Evolutionary conservation across 2,329 filamentous ascomycete genomes (phyloP).

Genomic region (Fusarium metavorans): DNA sequence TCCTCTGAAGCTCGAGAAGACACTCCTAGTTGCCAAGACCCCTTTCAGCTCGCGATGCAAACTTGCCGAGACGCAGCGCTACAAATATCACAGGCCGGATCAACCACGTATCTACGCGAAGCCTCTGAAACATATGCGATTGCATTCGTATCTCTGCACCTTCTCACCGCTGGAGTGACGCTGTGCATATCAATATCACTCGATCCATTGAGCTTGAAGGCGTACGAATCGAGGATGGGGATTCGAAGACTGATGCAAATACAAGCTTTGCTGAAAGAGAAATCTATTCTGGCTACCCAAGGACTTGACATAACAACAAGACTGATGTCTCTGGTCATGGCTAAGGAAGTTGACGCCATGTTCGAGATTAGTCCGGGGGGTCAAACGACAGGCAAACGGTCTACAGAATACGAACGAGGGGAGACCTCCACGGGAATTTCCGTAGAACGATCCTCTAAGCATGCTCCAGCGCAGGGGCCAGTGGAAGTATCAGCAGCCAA

Average conservation of each 20-base stretch:
- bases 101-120: constrained; percentile 16
- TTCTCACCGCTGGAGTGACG: constrained; percentile 42
- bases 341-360: constrained; percentile 36
- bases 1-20: not conserved
- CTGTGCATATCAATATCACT: constrained; percentile 39
- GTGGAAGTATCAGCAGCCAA: not conserved
- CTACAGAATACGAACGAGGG: not conserved
- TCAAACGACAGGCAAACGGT: not conserved
- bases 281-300: constrained; percentile 39
- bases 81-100: constrained; percentile 34
- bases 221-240: constrained; percentile 36
- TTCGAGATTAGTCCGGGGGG: constrained; percentile 19
- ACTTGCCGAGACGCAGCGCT: constrained; percentile 40
- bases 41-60: constrained; percentile 23
- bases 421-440: not conserved
- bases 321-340: constrained; percentile 39
- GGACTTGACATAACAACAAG: constrained; percentile 36
- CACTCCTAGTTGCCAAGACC: not conserved
- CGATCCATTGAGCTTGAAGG: constrained; percentile 34
- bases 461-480: not conserved
- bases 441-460: not conserved
- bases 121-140: constrained; percentile 41
- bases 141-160: constrained; percentile 40
- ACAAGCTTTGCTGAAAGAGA: constrained; percentile 30
- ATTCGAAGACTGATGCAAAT: constrained; percentile 41